Base-by-base conservation (phyloP, 306 rosid genomes). In the Boehmeria nivea region DNA sequence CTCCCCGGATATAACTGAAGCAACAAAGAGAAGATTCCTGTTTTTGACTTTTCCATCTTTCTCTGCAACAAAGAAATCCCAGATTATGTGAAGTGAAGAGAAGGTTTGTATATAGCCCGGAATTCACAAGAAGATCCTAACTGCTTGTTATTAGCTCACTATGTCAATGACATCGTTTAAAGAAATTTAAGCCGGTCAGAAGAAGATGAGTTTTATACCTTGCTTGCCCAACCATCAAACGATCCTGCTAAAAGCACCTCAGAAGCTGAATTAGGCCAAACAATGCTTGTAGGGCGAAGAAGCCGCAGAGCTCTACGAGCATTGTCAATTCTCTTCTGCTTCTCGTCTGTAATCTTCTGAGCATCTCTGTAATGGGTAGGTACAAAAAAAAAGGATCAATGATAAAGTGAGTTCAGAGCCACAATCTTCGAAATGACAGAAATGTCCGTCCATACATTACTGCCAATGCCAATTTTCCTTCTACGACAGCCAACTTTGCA, bases 221-320 rank as follows among this genome's bases (percentile, higher is more conserved):
- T 78, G 51, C 78, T 62, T 34, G 88, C 69, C 96, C 96, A 87
- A 60, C 99, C 96, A 72, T 93, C 96, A 57, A 81, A 93, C 16
- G 99, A 93, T 63, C 96, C 99, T 4, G 60, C 67, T 39, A 93
- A 65, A 63, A 85, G 73, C 64, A 93, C 99, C 75, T 83, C 83
- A 6, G 95, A 73, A 66, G 90, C 99, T 44, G 72, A 49, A 70
- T 60, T 88, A 17, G 89, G 79, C 96, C 96, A 93, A 36, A 83
- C 81, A 54, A 87, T 67, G 73, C 75, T 68, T 49, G 80, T 60
- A 34, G 72, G 43, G 42, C 74, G 80, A 60, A 93, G 80, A 63
- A 72, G 51, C 31, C 50, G 70, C 60, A 75, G 49, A 71, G 94
- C 83, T 68, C 79, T 72, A 21, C 49, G 67, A 40, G 83, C 77